Conservation (phyloP, 495 filamentous ascomycete species). For the Pyrenula aspistea region DNA sequence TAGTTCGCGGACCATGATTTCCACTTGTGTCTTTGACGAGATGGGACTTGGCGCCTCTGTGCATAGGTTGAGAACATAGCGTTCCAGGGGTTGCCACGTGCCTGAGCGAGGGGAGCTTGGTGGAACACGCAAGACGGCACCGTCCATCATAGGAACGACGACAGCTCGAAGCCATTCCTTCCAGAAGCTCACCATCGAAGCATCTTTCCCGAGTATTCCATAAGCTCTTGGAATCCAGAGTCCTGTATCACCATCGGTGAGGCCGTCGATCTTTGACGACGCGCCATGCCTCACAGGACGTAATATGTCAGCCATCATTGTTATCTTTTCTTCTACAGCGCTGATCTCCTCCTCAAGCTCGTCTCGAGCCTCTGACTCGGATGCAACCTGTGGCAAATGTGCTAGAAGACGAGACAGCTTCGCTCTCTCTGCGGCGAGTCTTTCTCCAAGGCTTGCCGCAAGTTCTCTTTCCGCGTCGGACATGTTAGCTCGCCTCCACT, state of each 20-base stretch:
- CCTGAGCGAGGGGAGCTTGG: constrained; percentile 82
- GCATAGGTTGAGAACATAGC: constrained; percentile 96
- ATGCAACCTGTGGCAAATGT: constrained; percentile 63
- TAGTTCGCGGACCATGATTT: constrained; percentile 80
- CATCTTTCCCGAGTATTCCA: constrained; percentile 81
- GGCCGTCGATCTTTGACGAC: constrained; percentile 90
- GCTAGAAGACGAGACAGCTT: constrained; percentile 81
- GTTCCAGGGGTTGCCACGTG: constrained; percentile 92
- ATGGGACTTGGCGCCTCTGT: constrained; percentile 87
- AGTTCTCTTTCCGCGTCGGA: constrained; percentile 88
- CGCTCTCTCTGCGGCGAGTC: constrained; percentile 79
- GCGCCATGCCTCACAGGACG: constrained; percentile 87
- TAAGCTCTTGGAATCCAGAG: constrained; percentile 94
- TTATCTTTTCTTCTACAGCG: constrained; percentile 92
- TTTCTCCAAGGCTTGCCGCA: constrained; percentile 82
- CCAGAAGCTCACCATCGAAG: constrained; percentile 82
- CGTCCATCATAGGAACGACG: constrained; percentile 87
- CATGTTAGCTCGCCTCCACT: constrained; percentile 93
- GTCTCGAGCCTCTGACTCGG: constrained; percentile 72
- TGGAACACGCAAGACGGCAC: constrained; percentile 68
- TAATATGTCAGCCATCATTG: constrained; percentile 88
- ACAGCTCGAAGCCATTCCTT: constrained; percentile 96
- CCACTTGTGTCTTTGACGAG: constrained; percentile 89
- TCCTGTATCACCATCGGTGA: constrained; percentile 91
- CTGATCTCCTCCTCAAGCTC: constrained; percentile 86